Evolutionary conservation across 202 grass and related monocot species (phyloP).

Genomic region (Carex arenaria): DNA sequence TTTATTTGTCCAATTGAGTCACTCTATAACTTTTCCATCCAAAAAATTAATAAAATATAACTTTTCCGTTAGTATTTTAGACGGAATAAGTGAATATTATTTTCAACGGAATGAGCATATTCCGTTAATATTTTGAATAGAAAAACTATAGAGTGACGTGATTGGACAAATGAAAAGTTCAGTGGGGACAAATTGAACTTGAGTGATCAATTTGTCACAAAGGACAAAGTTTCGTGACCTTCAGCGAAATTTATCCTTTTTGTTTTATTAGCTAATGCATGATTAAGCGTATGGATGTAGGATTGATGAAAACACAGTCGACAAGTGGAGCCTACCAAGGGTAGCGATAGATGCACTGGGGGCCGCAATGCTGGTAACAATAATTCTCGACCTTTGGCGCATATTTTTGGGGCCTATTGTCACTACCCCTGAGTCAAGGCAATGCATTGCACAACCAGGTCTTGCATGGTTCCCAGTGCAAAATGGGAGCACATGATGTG

Average conservation of each 20-base stretch:
- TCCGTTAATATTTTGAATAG: too few species aligned
- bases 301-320: conserved; percentile 63
- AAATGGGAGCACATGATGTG: conserved; percentile 38
- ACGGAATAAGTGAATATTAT: too few species aligned
- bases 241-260: not conserved
- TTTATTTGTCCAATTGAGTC: too few species aligned
- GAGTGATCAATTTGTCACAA: too few species aligned
- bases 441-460: conserved; percentile 46
- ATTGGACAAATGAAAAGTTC: too few species aligned
- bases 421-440: conserved; percentile 32
- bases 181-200: too few species aligned
- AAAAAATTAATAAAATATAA: too few species aligned
- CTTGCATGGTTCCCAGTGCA: conserved; percentile 74
- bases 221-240: too few species aligned
- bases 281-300: conserved; percentile 28
- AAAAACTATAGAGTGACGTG: too few species aligned
- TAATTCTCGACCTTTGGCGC: conserved; percentile 83
- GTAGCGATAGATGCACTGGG: conserved; percentile 80
- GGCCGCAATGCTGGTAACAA: conserved; percentile 90
- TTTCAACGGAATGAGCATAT: too few species aligned
- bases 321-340: conserved; percentile 75
- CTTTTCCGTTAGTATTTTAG: too few species aligned
- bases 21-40: too few species aligned
- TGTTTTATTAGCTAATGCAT: not conserved
- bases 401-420: conserved; percentile 86